These are phyloP conservation scores for Capsicum rhomboideum DNA, from an alignment of 257 asterid genomes.

Conservation along the genomic window DNA sequence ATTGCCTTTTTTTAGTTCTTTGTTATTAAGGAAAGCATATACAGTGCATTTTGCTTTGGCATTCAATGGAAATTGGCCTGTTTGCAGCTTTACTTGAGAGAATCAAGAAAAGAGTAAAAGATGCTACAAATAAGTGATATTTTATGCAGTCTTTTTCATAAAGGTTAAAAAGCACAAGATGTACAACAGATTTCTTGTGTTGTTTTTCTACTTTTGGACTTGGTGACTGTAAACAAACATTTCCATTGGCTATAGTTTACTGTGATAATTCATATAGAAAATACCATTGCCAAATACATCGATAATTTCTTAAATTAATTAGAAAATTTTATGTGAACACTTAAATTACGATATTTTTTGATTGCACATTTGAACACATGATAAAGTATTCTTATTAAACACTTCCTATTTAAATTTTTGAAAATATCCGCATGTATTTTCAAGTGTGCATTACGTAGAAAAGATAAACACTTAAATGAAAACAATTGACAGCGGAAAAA, in stretches of 20 bases:
- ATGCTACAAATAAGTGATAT: not conserved
- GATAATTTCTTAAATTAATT: not conserved
- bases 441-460: not conserved
- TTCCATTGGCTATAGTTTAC: not conserved
- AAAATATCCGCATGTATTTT: not conserved
- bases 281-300: not conserved
- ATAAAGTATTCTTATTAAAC: not conserved
- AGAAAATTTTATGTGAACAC: not conserved
- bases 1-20: too few species aligned
- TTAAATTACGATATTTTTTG: not conserved
- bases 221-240: not conserved
- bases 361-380: not conserved
- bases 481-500: too few species aligned
- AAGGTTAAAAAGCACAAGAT: not conserved
- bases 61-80: not conserved
- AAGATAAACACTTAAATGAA: too few species aligned
- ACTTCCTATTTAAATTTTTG: not conserved
- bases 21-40: not conserved
- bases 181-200: not conserved
- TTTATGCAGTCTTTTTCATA: not conserved
- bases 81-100: not conserved
- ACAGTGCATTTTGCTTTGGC: not conserved
- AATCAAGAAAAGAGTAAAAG: not conserved
- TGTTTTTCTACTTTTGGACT: not conserved
- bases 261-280: not conserved